Evolutionary conservation across 2,329 filamentous ascomycete species (phyloP).

Genomic region (Calycina herbarum): DNA sequence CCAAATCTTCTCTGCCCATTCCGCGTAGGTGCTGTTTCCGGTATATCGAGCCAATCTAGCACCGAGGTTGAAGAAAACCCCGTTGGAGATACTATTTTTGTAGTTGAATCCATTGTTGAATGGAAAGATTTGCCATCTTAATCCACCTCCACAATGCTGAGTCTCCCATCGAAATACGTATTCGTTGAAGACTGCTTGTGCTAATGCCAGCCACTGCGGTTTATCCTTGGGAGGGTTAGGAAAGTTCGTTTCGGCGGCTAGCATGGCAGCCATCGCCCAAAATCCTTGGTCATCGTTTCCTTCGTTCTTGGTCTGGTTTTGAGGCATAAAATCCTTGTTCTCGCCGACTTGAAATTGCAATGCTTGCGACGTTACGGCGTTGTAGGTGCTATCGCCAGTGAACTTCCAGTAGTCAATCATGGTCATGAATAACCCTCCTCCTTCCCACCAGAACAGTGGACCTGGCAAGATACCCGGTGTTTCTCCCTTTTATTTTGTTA

Average conservation of each 20-base stretch:
- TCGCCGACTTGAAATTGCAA: conserved; percentile 73
- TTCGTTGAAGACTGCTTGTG: conserved; percentile 78
- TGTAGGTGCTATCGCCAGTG: conserved; percentile 71
- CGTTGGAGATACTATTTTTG: conserved; percentile 65
- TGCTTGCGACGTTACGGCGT: conserved; percentile 63
- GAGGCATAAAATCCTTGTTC: conserved; percentile 74
- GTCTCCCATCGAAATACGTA: conserved; percentile 72
- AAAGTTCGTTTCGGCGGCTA: conserved; percentile 68
- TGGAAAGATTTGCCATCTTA: conserved; percentile 81
- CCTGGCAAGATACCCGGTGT: conserved; percentile 51
- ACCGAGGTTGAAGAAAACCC: conserved; percentile 60
- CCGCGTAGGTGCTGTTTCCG: conserved; percentile 71
- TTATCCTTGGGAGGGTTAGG: conserved; percentile 52
- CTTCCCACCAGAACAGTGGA: conserved; percentile 59
- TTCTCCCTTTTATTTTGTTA: conserved; percentile 38
- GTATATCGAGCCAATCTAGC: conserved; percentile 74
- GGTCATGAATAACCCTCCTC: conserved; percentile 73
- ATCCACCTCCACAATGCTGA: conserved; percentile 66
- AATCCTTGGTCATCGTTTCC: conserved; percentile 77
- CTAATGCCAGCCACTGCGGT: conserved; percentile 69
- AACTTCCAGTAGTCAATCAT: conserved; percentile 83
- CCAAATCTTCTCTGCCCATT: conserved; percentile 75
- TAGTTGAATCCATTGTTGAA: conserved; percentile 83
- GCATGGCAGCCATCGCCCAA: conserved; percentile 70
- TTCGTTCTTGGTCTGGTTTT: conserved; percentile 65